Evolutionary conservation across 2,329 filamentous ascomycete genomes (phyloP).

Genomic region (Penicillium sp.): DNA sequence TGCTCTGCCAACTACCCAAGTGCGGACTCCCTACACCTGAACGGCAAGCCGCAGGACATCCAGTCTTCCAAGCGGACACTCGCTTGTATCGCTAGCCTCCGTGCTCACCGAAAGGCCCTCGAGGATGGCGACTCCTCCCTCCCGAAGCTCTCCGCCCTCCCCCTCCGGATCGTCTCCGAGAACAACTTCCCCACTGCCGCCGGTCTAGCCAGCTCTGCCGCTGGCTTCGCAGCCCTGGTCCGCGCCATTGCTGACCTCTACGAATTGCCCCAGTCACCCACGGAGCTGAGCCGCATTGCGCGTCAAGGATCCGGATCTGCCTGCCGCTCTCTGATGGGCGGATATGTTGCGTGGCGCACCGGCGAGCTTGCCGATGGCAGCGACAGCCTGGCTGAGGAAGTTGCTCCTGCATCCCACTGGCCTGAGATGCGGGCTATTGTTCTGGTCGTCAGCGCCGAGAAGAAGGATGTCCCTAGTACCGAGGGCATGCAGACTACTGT

Average conservation of each 20-base stretch:
- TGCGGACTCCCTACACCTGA: conserved; percentile 73
- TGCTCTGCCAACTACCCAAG: conserved; percentile 69
- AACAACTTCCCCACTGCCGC: conserved; percentile 99
- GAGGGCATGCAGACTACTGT: conserved; percentile 97
- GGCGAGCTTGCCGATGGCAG: conserved; percentile 71
- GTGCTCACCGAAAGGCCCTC: conserved; percentile 68
- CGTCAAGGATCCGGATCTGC: conserved; percentile 93
- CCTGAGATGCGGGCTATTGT: conserved; percentile 90
- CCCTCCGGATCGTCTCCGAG: conserved; percentile 83
- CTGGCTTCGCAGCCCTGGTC: conserved; percentile 65
- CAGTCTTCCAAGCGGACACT: conserved; percentile 79
- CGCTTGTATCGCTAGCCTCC: conserved; percentile 85
- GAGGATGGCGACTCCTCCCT: conserved; percentile 69
- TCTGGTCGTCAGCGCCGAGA: conserved; percentile 84
- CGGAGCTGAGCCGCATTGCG: conserved; percentile 82
- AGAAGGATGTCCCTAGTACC: conserved; percentile 92
- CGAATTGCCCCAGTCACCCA: conserved; percentile 72
- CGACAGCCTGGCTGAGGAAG: conserved; percentile 83
- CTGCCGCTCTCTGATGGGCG: conserved; percentile 87
- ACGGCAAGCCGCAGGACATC: conserved; percentile 77
- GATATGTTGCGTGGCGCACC: conserved; percentile 92
- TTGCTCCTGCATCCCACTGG: conserved; percentile 88
- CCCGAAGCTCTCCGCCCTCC: conserved; percentile 73
- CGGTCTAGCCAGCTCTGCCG: conserved; percentile 67
- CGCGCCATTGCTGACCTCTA: conserved; percentile 88